Base-by-base conservation (phyloP, 1,139 yeast species). In the Groenewaldozyma auringiensis region DNA sequence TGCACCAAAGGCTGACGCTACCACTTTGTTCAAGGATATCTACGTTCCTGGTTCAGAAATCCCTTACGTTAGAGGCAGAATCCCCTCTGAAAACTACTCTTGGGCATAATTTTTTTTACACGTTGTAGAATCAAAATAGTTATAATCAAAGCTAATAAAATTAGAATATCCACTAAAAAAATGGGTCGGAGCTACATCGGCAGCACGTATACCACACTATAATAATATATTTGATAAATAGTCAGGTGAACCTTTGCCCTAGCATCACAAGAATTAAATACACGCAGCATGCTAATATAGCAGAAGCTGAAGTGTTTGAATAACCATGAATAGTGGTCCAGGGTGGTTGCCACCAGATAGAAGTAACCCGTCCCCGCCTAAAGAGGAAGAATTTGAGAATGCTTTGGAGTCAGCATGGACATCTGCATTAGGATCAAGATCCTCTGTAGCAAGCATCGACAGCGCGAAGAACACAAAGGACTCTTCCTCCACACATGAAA, bases 1-100 rank as follows among this genome's bases (percentile, higher is more conserved):
- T 57, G 87, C 94, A 58, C 98, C 98, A 57, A 96, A 86, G 68
- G 95, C 96, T 54, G 85, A 81, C 74, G 81, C 92, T 80, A 87
- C 85, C 65, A 86, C 87, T 65, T 77, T 92, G 67, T 92, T 89
- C 69, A 96, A 88, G 75, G 97, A 92, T 66, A 95, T 92, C 56
- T 92, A 92, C 71, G 94, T 85, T 61, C 89, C 83, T 67, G 98
- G 98, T 53, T 74, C 92, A 51, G 97, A 92, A 74, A 78, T 86
- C 50, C 94, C 94, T 58, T 83, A 79, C 56, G 79, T 89, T 69
- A 86, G 98, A 76, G 98, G 98, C 56, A 86, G 98, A 77, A 83
- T 88, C 64, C 83, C 94, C 57, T 94, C 85, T 59, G 97, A 89
- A 59, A 66, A 65, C 66, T 67, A 35, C 38, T 35, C 38, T 4